Conservation (phyloP, 345 rosid species). For the Pistacia vera region DNA sequence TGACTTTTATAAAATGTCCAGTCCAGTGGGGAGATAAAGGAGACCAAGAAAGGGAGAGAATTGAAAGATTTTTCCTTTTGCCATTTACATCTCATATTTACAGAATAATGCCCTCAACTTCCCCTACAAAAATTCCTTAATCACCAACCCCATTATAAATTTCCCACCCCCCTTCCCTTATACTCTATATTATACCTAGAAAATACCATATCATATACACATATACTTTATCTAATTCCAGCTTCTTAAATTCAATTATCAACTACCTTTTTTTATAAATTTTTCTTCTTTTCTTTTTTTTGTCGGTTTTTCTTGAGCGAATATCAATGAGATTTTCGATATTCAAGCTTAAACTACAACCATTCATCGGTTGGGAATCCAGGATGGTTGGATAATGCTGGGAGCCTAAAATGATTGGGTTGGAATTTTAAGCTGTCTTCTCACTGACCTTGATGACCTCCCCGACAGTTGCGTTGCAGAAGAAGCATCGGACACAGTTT, state of each 20-base stretch:
- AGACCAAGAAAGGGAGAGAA: not conserved
- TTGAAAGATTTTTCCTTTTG: not conserved
- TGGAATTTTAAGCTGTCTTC: constrained; percentile 8
- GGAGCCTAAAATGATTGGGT: constrained; percentile 2
- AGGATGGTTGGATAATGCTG: not conserved
- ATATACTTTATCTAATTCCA: constrained; percentile 4
- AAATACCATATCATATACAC: not conserved
- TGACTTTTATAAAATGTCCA: no score
- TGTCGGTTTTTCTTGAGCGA: not conserved
- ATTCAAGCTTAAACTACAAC: constrained; percentile 9
- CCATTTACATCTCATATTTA: constrained; percentile 71
- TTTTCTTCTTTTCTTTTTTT: no score
- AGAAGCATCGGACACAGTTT: constrained; percentile 91
- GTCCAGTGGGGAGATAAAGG: no score
- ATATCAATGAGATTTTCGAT: no score
- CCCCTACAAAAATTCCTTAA: constrained; percentile 50
- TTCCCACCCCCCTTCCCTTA: not conserved
- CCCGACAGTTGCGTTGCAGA: constrained; percentile 80
- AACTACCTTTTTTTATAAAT: not conserved
- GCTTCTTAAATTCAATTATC: constrained; percentile 3
- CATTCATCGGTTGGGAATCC: not conserved
- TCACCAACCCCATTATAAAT: constrained; percentile 8
- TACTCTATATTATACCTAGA: not conserved
- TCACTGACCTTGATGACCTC: constrained; percentile 51
- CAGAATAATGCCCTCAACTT: constrained; percentile 45